Evolutionary conservation across 1,284 basidiomycete species (phyloP).

Genomic region (Filobasidium uniguttulatum): DNA sequence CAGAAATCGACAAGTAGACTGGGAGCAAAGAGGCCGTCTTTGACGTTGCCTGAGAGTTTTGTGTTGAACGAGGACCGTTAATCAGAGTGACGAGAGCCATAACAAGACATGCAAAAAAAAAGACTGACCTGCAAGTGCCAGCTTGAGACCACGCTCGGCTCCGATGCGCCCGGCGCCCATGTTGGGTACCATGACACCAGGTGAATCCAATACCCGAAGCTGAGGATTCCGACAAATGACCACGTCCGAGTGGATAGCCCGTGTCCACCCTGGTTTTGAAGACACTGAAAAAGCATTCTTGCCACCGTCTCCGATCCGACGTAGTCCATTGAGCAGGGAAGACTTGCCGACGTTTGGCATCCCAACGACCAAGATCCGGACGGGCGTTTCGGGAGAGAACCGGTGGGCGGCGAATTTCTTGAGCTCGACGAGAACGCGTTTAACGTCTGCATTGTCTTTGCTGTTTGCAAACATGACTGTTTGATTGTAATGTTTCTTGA

Average conservation of each 20-base stretch:
- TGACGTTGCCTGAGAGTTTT: slow-evolving; percentile 64
- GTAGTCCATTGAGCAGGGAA: slow-evolving; percentile 78
- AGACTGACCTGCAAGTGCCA: slow-evolving; percentile 70
- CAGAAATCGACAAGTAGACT: slow-evolving; percentile 49
- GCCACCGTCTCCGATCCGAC: slow-evolving; percentile 69
- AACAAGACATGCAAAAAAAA: no score
- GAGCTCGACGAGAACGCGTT: slow-evolving; percentile 23
- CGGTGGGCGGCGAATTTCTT: neutral
- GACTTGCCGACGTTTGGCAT: slow-evolving; percentile 99
- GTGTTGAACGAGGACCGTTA: neutral
- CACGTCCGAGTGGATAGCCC: slow-evolving; percentile 64
- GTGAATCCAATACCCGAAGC: slow-evolving; percentile 91
- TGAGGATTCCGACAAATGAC: no score
- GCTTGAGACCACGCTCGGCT: slow-evolving; percentile 79
- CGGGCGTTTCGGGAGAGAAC: no score
- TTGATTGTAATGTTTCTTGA: slow-evolving; percentile 37
- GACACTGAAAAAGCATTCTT: slow-evolving; percentile 80
- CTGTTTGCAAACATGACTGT: slow-evolving; percentile 43
- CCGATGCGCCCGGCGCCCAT: slow-evolving; percentile 72
- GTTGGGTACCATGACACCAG: slow-evolving; percentile 93
- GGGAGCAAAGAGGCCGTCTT: slow-evolving; percentile 67
- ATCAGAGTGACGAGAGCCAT: no score
- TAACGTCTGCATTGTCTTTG: slow-evolving; percentile 38
- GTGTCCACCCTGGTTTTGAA: slow-evolving; percentile 75
- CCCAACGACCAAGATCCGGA: slow-evolving; percentile 64